Evolutionary conservation across 139 green algal species (phyloP), one percentile per base, ranked within the genome.

Genomic region (Tetradesmus lagerheimii): DNA sequence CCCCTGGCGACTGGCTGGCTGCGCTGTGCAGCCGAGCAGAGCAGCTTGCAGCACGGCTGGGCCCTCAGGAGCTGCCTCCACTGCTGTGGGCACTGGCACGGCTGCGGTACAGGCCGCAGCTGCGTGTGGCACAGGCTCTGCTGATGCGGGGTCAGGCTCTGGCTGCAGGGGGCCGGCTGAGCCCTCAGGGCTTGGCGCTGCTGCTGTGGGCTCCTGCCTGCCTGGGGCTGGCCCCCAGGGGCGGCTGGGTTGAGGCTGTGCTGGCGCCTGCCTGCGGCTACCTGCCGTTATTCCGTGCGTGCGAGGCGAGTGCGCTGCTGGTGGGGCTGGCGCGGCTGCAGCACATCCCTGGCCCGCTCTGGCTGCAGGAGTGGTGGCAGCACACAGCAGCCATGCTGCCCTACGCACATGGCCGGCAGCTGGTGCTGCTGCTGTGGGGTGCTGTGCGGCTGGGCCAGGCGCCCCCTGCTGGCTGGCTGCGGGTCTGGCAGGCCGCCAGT

Each of bases 371-470:
- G 27, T 90, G 87, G 87, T 90, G 87, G 87, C 27, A 74, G 38
- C 74, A 80, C 14, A 90, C 53, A 0, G 38, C 15, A 1, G 38
- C 0, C 18, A 45, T 47, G 57, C 77, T 90, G 53, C 34, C 37
- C 34, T 34, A 35, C 6, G 77, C 77, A 31, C 74, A 41, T 20
- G 71, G 71, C 31, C 87, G 45, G 38, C 71, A 90, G 57, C 78
- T 90, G 87, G 87, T 76, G 38, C 34, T 90, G n/a, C n/a, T 78
- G 71, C 87, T 90, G 53, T 78, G 78, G 71, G 39, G 77, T 38
- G 57, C 78, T 5, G 87, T 90, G 53, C 75, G 53, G 38, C 78
- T 90, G 57, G 87, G 87, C 25, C 87, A 90, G 38, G 77, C 57
- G 66, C 87, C 78, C 14, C 87, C 87, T 50, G 77, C 87, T 27